Evolutionary conservation across 208 protist species (phyloP).

Genomic region (Trypanosoma scelopori): DNA sequence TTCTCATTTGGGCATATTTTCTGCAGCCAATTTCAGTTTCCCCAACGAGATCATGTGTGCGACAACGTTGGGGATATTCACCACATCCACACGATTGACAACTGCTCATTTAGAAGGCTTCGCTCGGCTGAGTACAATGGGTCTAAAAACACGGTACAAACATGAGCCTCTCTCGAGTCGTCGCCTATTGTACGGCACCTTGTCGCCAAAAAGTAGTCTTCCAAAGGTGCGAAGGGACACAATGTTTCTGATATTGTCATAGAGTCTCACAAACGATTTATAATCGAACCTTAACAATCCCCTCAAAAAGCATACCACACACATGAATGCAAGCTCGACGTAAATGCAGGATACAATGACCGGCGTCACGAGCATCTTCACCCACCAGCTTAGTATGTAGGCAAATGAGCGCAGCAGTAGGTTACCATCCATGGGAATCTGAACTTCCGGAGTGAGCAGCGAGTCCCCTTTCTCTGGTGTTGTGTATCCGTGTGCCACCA

Average conservation of each 20-base stretch:
- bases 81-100: too few species aligned
- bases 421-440: conserved; percentile 38
- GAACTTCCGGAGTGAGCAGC: conserved; percentile 43
- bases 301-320: conserved; percentile 26
- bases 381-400: conserved; percentile 41
- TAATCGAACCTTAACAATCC: conserved; percentile 24
- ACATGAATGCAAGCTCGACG: conserved; percentile 55
- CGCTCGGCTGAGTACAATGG: conserved; percentile 39
- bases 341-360: conserved; percentile 56
- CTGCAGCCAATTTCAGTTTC: too few species aligned
- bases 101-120: conserved; percentile 31
- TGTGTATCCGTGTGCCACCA: conserved; percentile 45
- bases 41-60: too few species aligned
- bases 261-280: conserved; percentile 31
- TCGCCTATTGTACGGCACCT: conserved; percentile 46
- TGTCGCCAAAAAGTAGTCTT: conserved; percentile 47
- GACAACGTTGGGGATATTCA: too few species aligned
- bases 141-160: conserved; percentile 58
- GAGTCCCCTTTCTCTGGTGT: conserved; percentile 23
- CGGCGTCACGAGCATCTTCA: conserved; percentile 57
- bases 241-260: conserved; percentile 50
- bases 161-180: conserved; percentile 45
- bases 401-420: conserved; percentile 34
- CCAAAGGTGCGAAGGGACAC: conserved; percentile 53
- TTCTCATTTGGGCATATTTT: too few species aligned